phyloP scores from a whole-genome alignment of 2,329 filamentous ascomycete species.

The Nemania diffusa region DNA sequence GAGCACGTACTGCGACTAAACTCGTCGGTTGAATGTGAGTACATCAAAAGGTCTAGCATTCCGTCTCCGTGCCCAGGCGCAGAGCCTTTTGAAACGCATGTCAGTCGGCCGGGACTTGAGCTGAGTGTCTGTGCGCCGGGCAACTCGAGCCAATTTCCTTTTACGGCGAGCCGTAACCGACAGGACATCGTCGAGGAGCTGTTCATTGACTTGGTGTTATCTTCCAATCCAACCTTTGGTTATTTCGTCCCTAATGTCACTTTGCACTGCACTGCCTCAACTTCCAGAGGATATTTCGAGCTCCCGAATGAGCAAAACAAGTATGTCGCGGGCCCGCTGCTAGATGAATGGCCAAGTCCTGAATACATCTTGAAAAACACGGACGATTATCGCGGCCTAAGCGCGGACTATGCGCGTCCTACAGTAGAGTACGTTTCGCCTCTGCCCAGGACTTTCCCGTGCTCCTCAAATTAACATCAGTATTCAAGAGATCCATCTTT shows the following conservation, averaged over 20 bases:
- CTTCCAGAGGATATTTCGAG: slow-evolving; percentile 6
- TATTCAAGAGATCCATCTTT: neutral
- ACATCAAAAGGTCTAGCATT: neutral
- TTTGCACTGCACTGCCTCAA: neutral
- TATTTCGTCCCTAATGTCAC: neutral
- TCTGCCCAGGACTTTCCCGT: neutral
- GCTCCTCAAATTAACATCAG: neutral
- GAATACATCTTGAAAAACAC: neutral
- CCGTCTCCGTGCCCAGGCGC: neutral
- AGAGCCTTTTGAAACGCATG: neutral
- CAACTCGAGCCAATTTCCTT: neutral
- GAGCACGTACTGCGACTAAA: neutral
- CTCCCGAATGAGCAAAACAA: neutral
- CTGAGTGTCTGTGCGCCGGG: slow-evolving; percentile 1
- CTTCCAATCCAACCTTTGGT: neutral
- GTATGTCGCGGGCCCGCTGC: neutral
- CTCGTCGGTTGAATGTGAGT: neutral
- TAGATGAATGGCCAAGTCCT: neutral
- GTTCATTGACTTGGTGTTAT: neutral
- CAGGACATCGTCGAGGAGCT: slow-evolving; percentile 1
- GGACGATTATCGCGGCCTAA: neutral
- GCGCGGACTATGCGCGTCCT: neutral
- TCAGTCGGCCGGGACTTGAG: neutral
- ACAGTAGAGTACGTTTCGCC: neutral
- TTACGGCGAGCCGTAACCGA: neutral